These are phyloP conservation scores for Helenozyma rhizophorensis DNA, from an alignment of 805 yeast species.

Conservation along the genomic window DNA sequence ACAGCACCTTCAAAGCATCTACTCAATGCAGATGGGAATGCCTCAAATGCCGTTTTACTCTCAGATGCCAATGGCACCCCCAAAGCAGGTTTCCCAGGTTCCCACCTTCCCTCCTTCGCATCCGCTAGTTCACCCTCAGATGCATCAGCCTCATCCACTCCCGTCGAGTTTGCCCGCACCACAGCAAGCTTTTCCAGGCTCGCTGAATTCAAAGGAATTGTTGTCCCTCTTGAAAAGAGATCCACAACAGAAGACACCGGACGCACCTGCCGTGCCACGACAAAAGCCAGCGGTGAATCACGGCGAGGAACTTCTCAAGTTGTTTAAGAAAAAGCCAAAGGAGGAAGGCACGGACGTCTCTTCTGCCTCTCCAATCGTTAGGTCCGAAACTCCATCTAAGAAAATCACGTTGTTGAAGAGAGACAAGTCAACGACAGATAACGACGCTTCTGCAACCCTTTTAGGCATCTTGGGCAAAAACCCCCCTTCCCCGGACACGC, in stretches of 20 bases:
- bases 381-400: conserved; percentile 10
- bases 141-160: too few species aligned
- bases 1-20: conserved; percentile 26
- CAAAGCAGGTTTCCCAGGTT: conserved; percentile 5
- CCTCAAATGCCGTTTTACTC: conserved; percentile 13
- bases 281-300: too few species aligned
- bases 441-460: conserved; percentile 12
- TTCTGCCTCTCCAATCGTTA: not conserved
- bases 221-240: conserved; percentile 36
- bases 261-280: not conserved
- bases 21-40: conserved; percentile 13
- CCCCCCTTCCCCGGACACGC: conserved; percentile 4
- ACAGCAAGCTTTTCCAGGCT: conserved; percentile 6
- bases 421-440: conserved; percentile 6
- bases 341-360: not conserved
- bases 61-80: conserved; percentile 11
- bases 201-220: conserved; percentile 38
- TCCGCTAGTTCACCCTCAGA: not conserved
- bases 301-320: conserved; percentile 9
- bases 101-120: not conserved
- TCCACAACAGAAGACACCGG: not conserved
- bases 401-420: conserved; percentile 15
- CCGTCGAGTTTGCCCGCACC: too few species aligned
- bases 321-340: conserved; percentile 4
- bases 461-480: conserved; percentile 13